Evolutionary conservation across 2,329 filamentous ascomycete species (phyloP), one percentile per base, ranked within the genome.

Genomic region (Immersiporthe knoxdaviesiana): DNA sequence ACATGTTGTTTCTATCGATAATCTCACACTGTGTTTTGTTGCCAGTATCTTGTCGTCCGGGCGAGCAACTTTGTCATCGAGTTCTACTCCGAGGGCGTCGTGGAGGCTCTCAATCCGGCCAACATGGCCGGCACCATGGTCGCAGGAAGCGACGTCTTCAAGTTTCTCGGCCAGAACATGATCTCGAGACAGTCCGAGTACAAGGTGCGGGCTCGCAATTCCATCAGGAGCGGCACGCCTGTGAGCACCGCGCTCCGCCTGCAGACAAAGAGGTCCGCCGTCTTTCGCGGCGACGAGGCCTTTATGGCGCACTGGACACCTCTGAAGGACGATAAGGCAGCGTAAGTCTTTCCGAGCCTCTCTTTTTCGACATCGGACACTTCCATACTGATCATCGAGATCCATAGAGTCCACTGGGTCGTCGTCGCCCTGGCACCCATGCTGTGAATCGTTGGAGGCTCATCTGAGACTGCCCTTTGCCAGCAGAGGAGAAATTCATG

Each of bases 201-300:
- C 69, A 75, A 74, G 68, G 32, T 62, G 3, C 69, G 72, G 12
- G 74, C 76, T 5, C 59, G 64, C n/a, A 67, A 63, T 32, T 65
- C 68, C 59, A 52, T 67, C 59, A 71, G 74, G 1, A 73, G 73
- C 35, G 79, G 80, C 64, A 74, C 73, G 32, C 79, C 81, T 14
- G 73, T 77, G 62, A 75, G 74, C 39, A 70, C 74, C 2, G 73
- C 75, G 54, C 47, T 76, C 32, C 74, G 75, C 3, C 70, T 76
- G 24, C 74, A 76, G 70, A 76, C 75, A 8, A 68, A 71, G 30
- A 72, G 75, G 32, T 75, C 73, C 39, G 74, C 74, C 24, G 54
- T 72, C 14, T 76, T 76, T 59, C 72, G 75, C 32, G 74, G 74
- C 21, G 75, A 76, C 59, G 74, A 75, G 69, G 63, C 65, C 5